Evolutionary conservation across 495 filamentous ascomycete species (phyloP), one percentile per base, ranked within the genome.

Genomic region (Bombardia bombarda): DNA sequence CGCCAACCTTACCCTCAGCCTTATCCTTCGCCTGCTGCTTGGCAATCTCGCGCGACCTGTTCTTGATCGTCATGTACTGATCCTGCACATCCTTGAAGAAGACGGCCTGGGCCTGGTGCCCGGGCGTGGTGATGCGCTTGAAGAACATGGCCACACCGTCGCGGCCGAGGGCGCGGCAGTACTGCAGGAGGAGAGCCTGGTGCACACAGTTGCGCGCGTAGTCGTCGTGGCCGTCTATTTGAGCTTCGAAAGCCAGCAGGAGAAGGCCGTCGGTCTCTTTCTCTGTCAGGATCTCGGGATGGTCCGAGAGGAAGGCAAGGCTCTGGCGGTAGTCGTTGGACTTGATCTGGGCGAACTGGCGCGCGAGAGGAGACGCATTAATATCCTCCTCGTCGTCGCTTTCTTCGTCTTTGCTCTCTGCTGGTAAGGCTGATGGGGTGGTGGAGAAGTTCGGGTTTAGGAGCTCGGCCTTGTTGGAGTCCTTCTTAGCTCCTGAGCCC

Each of bases 71-170:
- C 45, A 68, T 68, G 63, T 92, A 95, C 26, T 90, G 97, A 20
- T 78, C 77, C 48, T 85, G 78, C 40, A 98, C 90, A 60, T 98
- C 92, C 58, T 96, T 90, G 45, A 72, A 76, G 73, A 98, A 98
- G 23, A 97, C 70, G 26, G 83, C 86, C 47, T 83, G 79, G n/a
- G 92, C 93, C 65, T 95, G 84, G 67, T 98, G 92, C 23, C 80
- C 84, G 41, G 77, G 78, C 10, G 86, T 96, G n/a, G 85, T 87
- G 56, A 98, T 88, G 41, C 88, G 87, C 66, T 88, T 93, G 73
- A 98, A 97, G 77, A 98, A 98, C 8, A 98, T 65, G 19, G 78
- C 74, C 6, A 96, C 86, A 4, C 93, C 92, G 56, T 97, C 90
- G 30, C 75, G 77, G 39, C 90, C 90, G 5, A 98, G 70, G 12